A percentile compares a stretch with the other conserved stretches of the same genome.
Evolutionary conservation across 208 protist genomes (phyloP).

Genomic region (Trypanosoma lewisi): DNA sequence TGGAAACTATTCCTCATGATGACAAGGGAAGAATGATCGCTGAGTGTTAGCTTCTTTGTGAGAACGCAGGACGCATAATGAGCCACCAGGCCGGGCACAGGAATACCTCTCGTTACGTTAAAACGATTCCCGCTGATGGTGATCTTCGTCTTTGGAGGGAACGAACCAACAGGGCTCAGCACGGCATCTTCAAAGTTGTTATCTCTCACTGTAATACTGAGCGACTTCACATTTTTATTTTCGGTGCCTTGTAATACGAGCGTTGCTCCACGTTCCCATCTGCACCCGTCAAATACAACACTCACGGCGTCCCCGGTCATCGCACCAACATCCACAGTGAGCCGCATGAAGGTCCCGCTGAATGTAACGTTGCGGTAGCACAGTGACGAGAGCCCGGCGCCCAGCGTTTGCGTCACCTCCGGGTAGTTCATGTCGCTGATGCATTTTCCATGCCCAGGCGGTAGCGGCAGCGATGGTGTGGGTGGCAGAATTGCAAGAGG

Average conservation of each 20-base stretch:
- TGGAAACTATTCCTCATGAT: background rate
- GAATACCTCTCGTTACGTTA: conserved; percentile 2
- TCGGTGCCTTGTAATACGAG: background rate
- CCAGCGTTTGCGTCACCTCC: no score
- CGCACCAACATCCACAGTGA: conserved; percentile 11
- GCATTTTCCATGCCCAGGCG: conserved; percentile 6
- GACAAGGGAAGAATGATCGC: conserved; percentile 1
- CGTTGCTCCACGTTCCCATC: conserved; percentile 3
- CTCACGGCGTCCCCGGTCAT: conserved; percentile 12
- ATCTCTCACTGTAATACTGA: conserved; percentile 5
- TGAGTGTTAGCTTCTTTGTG: background rate
- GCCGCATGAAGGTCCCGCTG: conserved; percentile 4
- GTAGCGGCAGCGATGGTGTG: background rate
- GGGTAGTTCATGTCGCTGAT: no score
- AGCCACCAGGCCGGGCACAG: background rate
- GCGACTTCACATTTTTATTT: background rate
- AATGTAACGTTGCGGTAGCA: conserved; percentile 22
- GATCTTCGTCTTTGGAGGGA: conserved; percentile 17
- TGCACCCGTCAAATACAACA: conserved; percentile 16
- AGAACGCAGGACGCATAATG: background rate
- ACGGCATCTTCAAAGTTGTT: conserved; percentile 15
- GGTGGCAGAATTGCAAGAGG: background rate
- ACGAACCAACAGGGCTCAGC: conserved; percentile 7
- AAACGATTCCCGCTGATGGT: conserved; percentile 12
- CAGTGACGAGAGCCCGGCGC: conserved; percentile 11